Base-by-base conservation (phyloP, 768 basidiomycete species). In the Hortiboletus campestris region DNA sequence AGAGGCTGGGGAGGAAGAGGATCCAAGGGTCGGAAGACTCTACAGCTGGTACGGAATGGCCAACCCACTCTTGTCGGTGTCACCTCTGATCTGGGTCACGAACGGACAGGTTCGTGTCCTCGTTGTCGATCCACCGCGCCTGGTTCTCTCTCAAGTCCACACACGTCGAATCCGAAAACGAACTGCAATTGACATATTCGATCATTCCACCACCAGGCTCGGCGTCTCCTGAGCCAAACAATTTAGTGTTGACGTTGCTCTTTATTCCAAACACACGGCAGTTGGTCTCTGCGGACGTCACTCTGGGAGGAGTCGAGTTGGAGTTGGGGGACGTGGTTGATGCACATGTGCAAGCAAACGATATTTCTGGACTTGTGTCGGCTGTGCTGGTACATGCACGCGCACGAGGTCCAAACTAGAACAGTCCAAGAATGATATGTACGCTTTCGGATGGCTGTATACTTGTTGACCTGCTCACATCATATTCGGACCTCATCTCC, bases 181-280 rank as follows among this genome's bases (percentile, higher is more conserved):
- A 92, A 66, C 76, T 93, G 28, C 80, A 83, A 29, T 75, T 94
- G 42, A 81, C 81, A 10, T 94, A 94, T 68, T 70, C 64, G 44
- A 64, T 89, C 49, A 67, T 74, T 38, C 63, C 63, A 20, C 67
- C 71, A 12, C 59, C 61, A 2, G 50, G 53, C 28, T 67, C 66
- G n/a, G 61, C 65, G 10, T 63, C 66, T 14, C n/a, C 39, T 36
- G 29, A 53, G 20, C 65, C 73, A 3, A 71, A 63, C 13, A 71
- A 70, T 12, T 60, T 89, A 8, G 77, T 75, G 0, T 78, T 91
- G 52, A 78, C 74, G 0, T 72, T 91, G 1, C 77, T 89, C 38
- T 91, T 89, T 58, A 78, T 82, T 20, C 86, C 89, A 5, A 86
- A 88, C 60, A 88, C 87, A 0, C 75, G 83, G 47, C 78, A 80